These are phyloP conservation scores for Fonsecaea pugnacius DNA, from an alignment of 2,329 filamentous ascomycete species.

Conservation along the genomic window DNA sequence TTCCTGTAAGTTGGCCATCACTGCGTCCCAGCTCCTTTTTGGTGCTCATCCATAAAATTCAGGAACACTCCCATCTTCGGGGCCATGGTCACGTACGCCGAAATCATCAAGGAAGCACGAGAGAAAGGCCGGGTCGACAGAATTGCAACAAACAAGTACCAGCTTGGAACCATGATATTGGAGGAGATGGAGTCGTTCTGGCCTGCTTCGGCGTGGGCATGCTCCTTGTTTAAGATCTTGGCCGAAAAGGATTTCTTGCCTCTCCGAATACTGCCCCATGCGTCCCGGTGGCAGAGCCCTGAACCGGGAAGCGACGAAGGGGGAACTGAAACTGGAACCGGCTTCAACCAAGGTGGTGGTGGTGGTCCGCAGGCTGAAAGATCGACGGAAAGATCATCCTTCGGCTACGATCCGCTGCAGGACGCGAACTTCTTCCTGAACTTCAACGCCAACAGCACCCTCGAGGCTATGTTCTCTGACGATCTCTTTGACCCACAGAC, in stretches of 20 bases:
- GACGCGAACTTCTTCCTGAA: neutral
- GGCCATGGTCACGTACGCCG: conserved; percentile 3
- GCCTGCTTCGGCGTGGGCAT: conserved; percentile 2
- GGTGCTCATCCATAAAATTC: neutral
- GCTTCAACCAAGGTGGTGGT: neutral
- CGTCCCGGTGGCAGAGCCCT: neutral
- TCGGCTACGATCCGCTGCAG: neutral
- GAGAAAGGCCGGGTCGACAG: neutral
- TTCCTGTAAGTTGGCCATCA: neutral
- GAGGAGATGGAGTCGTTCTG: neutral
- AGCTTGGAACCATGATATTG: conserved; percentile 4
- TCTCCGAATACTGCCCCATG: neutral
- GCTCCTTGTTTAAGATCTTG: conserved; percentile 2
- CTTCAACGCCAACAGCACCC: neutral
- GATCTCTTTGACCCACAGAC: neutral
- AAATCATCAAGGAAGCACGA: conserved; percentile 1
- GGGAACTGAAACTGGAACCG: neutral
- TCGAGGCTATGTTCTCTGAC: neutral
- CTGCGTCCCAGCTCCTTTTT: neutral
- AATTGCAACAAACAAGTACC: conserved; percentile 5
- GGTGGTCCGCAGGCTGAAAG: neutral
- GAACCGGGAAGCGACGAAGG: neutral
- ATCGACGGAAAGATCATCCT: neutral
- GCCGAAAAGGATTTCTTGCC: neutral
- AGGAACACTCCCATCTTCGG: conserved; percentile 7